A percentile compares a stretch with the other conserved stretches of the same genome.
These are phyloP conservation scores for Talaromyces amestolkiae DNA, from an alignment of 2,329 filamentous ascomycete species.

Conservation along the genomic window DNA sequence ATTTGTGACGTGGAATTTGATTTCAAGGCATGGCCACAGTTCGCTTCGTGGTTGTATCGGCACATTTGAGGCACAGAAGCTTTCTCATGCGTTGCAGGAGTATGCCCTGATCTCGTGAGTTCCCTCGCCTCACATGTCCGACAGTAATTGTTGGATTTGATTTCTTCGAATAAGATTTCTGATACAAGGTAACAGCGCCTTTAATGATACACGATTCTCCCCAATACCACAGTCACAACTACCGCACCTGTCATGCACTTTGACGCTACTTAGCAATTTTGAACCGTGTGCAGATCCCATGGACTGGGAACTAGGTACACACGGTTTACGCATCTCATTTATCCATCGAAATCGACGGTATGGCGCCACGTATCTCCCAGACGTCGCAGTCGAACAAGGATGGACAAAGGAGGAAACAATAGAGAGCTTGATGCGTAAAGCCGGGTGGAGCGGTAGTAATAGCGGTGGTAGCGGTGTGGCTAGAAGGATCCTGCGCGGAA, in stretches of 20 bases:
- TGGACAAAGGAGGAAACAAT: conserved; percentile 94
- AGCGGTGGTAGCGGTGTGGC: conserved; percentile 37
- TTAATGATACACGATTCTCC: conserved; percentile 62
- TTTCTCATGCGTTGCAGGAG: conserved; percentile 68
- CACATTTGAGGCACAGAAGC: conserved; percentile 77
- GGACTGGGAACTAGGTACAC: conserved; percentile 83
- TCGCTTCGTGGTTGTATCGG: conserved; percentile 90
- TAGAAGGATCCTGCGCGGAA: conserved; percentile 40
- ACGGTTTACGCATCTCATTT: conserved; percentile 87
- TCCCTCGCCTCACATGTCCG: background rate
- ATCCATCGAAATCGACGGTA: conserved; percentile 68
- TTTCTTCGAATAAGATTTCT: background rate
- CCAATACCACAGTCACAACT: conserved; percentile 55
- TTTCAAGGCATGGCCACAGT: conserved; percentile 60
- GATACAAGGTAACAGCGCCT: conserved; percentile 48
- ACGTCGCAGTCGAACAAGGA: conserved; percentile 86
- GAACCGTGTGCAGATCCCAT: conserved; percentile 69
- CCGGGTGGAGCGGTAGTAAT: conserved; percentile 72
- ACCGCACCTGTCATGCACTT: conserved; percentile 52
- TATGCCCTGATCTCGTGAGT: conserved; percentile 78
- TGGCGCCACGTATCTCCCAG: conserved; percentile 86
- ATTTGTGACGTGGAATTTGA: conserved; percentile 92
- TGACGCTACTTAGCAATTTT: conserved; percentile 84
- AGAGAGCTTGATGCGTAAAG: conserved; percentile 87
- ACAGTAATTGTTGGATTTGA: background rate